Percentiles rank a stretch among this genome's conserved stretches.
Evolutionary conservation across 371 early-diverging fungal species (phyloP).

Genomic region (Chytridium lagenaria): DNA sequence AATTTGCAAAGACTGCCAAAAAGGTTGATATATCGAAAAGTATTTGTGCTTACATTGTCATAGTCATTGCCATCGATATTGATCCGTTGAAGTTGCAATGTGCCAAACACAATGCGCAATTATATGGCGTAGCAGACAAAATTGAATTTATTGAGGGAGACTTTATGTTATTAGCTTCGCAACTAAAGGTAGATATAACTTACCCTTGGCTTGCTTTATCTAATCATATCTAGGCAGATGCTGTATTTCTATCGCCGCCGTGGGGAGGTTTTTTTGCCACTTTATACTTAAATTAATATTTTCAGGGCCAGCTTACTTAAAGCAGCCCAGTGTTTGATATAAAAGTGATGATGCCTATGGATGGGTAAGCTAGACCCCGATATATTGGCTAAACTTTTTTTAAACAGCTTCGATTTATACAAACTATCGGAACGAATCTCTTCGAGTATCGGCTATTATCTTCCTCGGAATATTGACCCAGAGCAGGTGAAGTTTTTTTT

Average conservation of each 20-base stretch:
- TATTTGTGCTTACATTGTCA: not conserved
- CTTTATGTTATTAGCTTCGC: slow-evolving; percentile 73
- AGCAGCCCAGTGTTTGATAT: slow-evolving; percentile 66
- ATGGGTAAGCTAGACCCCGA: slow-evolving; percentile 68
- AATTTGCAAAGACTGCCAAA: slow-evolving; percentile 88
- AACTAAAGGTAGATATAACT: slow-evolving; percentile 53
- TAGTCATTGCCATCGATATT: slow-evolving; percentile 93
- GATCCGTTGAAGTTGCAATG: slow-evolving; percentile 80
- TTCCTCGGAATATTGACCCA: slow-evolving; percentile 81
- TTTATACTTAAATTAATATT: slow-evolving; percentile 15
- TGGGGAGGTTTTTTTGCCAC: slow-evolving; percentile 82
- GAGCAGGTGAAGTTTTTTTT: slow-evolving; percentile 53
- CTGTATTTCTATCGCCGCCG: slow-evolving; percentile 91
- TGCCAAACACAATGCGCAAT: slow-evolving; percentile 82
- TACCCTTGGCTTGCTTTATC: not conserved
- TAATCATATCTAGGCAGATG: slow-evolving; percentile 71
- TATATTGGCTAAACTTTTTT: slow-evolving; percentile 14
- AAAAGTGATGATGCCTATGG: slow-evolving; percentile 77
- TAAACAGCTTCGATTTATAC: slow-evolving; percentile 56
- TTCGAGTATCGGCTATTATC: slow-evolving; percentile 78
- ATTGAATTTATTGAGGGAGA: slow-evolving; percentile 92
- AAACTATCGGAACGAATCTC: slow-evolving; percentile 68
- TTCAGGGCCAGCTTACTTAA: slow-evolving; percentile 50
- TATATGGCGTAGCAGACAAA: slow-evolving; percentile 90
- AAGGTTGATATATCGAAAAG: slow-evolving; percentile 51